Base-by-base conservation (phyloP, 2,329 filamentous ascomycete genomes). In the Botryotinia convoluta region DNA sequence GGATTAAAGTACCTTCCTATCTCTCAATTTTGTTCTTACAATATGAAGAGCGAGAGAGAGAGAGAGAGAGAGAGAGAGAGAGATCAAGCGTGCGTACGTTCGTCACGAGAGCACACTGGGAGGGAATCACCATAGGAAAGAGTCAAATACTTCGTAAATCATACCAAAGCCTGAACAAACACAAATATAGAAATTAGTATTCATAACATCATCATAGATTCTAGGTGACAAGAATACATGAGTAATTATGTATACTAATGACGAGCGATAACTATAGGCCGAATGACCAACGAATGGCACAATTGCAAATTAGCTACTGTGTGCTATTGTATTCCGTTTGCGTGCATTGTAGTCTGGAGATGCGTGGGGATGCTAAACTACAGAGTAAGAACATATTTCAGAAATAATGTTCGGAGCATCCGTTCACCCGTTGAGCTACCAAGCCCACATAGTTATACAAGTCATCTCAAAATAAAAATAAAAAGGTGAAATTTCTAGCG, bases 401-500 rank as follows among this genome's bases (percentile, higher is more conserved):
- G 16, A 26, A 8, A 22, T 16, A 18, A 22, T 64, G 4, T 14
- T 64, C 22, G 42, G 37, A 42, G n/a, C 22, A 7, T 45, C 62
- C 10, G 22, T 64, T 14, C 10, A 35, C 29, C 51, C 26, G 4
- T 54, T 68, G 18, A 29, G 35, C 35, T 39, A 39, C 6, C 22
- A n/a, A 59, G 26, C 42, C 45, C 22, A 5, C 18, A 35, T 22
- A 44, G 51, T 37, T 18, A 18, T 20, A 35, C 22, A 69, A 12
- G 20, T 37, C 54, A 67, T 37, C 18, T 45, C 5, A 18, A 8
- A 20, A 18, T 20, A 39, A n/a, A 26, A 18, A 22, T 9, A 44
- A 61, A 39, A 61, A 39, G 14, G 22, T 61, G 32, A 51, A 51
- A 69, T 70, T 37, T 61, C 48, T 73, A 62, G 61, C 70, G 73